phyloP scores from a whole-genome alignment of 495 filamentous ascomycete species.

The Aspergillus saccharolyticus region DNA sequence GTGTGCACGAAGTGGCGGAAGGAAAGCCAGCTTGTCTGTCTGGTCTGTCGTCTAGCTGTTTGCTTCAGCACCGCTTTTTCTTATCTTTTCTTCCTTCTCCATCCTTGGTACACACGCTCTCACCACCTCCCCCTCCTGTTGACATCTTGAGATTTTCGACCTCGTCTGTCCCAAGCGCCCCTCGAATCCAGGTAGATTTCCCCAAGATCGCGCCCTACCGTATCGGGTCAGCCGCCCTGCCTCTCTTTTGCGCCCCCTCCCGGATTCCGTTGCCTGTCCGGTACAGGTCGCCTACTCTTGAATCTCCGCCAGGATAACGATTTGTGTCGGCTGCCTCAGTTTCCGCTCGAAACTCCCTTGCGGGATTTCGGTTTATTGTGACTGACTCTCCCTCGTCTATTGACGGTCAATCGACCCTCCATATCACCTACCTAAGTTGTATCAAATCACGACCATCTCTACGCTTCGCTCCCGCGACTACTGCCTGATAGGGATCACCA shows the following conservation, averaged over 20 bases:
- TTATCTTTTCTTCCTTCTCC: not conserved
- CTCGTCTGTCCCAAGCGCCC: not conserved
- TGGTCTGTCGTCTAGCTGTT: not conserved
- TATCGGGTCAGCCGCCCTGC: constrained; percentile 1
- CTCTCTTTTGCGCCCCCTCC: not conserved
- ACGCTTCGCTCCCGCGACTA: not conserved
- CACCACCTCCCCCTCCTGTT: not conserved
- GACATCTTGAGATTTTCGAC: not conserved
- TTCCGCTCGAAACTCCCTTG: not conserved
- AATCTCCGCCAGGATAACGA: not conserved
- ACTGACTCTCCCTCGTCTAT: not conserved
- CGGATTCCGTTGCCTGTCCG: constrained; percentile 3
- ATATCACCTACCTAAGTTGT: not conserved
- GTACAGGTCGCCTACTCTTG: constrained; percentile 6
- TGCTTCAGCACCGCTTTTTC: constrained; percentile 1
- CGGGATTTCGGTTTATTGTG: not conserved
- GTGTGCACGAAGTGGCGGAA: constrained; percentile 4
- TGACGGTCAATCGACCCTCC: not conserved
- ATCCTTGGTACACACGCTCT: not conserved
- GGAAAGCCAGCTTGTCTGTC: constrained; percentile 3
- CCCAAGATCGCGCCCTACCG: constrained; percentile 4
- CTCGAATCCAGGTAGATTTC: not conserved
- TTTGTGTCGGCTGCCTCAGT: not conserved
- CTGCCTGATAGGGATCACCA: constrained; percentile 7
- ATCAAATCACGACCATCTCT: not conserved